Evolutionary conservation across 495 filamentous ascomycete genomes (phyloP), one percentile per base, ranked within the genome.

Genomic region (Delitschia confertaspora): DNA sequence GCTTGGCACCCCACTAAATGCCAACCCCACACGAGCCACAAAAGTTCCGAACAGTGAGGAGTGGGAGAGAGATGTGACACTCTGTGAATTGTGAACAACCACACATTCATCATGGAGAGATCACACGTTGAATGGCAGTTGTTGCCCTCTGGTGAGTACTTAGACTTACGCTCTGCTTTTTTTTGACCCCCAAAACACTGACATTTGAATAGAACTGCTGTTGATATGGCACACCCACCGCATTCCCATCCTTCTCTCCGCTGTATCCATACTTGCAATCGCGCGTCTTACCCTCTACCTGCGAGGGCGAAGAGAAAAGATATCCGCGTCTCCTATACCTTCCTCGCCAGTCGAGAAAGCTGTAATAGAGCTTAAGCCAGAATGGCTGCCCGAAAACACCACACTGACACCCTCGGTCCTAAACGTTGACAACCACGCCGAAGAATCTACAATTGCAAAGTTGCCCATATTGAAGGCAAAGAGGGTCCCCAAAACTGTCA

Each of bases 191-290:
- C n/a, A n/a, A n/a, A n/a, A n/a, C n/a, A n/a, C n/a, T n/a, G n/a
- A n/a, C n/a, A n/a, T n/a, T n/a, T n/a, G n/a, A n/a, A n/a, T n/a
- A 59, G 59, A 64, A 43, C 52, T 62, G 29, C 47, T 64, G 0
- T 40, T 49, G 7, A 38, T 64, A 34, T 64, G 61, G 59, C 61
- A 64, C 44, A 39, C 46, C 8, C 49, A 60, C 33, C 59, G 61
- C 11, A 38, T 54, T 5, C 49, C 57, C 13, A 16, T 64, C 6
- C 37, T 64, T 7, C 42, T 64, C 25, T 48, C 57, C 13, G 52
- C 52, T 26, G 55, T 55, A 17, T 27, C 56, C 2, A 17, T 61
- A 8, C 23, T 56, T 16, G 52, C 56, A 1, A 10, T 46, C 27
- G 24, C 59, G 14, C 61, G 53, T 26, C 33, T 57, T 19, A 38